These are phyloP conservation scores for Neofusicoccum sp. DNA, from an alignment of 2,329 filamentous ascomycete species.

Conservation along the genomic window DNA sequence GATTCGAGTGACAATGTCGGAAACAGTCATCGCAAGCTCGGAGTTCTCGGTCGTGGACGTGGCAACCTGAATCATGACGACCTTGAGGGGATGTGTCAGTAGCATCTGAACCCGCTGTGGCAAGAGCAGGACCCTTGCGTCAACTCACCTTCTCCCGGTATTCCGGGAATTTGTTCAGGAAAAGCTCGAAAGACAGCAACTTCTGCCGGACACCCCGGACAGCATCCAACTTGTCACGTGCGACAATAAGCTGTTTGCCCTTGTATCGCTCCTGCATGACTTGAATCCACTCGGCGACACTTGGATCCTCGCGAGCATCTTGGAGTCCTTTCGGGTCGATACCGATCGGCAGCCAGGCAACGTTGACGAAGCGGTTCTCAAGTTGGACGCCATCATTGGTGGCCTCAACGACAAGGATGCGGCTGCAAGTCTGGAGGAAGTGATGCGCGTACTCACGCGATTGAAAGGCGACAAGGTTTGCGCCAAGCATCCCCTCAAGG, in stretches of 20 bases:
- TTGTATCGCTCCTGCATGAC: slow-evolving; percentile 81
- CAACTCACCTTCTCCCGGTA: slow-evolving; percentile 68
- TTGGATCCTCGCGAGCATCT: slow-evolving; percentile 65
- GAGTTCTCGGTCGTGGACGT: slow-evolving; percentile 85
- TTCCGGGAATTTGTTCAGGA: slow-evolving; percentile 88
- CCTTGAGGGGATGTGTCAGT: slow-evolving; percentile 42
- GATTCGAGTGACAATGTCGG: slow-evolving; percentile 90
- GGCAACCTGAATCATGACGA: slow-evolving; percentile 90
- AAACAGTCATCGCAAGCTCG: slow-evolving; percentile 83
- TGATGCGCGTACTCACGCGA: slow-evolving; percentile 90
- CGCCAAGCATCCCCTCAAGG: slow-evolving; percentile 87
- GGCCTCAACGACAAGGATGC: slow-evolving; percentile 85
- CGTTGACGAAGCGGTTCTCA: slow-evolving; percentile 90
- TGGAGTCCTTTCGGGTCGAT: slow-evolving; percentile 80
- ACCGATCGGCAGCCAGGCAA: slow-evolving; percentile 81
- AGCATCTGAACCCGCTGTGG: neutral
- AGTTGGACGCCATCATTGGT: slow-evolving; percentile 84
- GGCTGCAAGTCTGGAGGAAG: slow-evolving; percentile 93
- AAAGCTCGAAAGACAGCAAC: slow-evolving; percentile 85
- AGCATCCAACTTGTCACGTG: slow-evolving; percentile 89
- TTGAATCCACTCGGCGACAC: slow-evolving; percentile 75
- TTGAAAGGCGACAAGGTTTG: slow-evolving; percentile 91
- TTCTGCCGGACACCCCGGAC: slow-evolving; percentile 93
- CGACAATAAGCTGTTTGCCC: slow-evolving; percentile 87
- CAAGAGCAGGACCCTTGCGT: neutral